Evolutionary conservation across 306 rosid genomes (phyloP).

Genomic region (Dicorynia guianensis): DNA sequence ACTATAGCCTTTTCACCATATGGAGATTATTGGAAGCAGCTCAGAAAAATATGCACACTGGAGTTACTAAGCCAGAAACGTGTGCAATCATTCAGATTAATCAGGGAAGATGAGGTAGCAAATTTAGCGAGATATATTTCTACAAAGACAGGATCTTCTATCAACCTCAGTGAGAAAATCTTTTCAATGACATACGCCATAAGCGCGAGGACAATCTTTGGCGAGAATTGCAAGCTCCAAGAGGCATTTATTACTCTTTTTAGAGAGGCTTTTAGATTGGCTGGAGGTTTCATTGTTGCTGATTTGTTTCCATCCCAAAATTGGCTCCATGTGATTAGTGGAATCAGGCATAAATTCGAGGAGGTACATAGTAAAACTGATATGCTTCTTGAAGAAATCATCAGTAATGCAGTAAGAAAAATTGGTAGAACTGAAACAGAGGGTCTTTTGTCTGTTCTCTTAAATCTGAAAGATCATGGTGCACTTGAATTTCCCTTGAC

Average conservation of each 20-base stretch:
- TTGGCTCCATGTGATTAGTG: neutral
- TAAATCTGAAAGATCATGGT: neutral
- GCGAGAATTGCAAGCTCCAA: conserved; percentile 31
- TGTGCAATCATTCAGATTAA: conserved; percentile 18
- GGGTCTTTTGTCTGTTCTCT: neutral
- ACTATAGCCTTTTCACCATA: conserved; percentile 35
- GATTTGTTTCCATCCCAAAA: conserved; percentile 11
- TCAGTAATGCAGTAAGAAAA: neutral
- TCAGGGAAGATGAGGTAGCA: conserved; percentile 33
- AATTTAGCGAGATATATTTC: conserved; percentile 15
- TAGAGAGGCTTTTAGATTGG: neutral
- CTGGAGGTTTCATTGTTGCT: neutral
- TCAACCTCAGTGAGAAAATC: conserved; percentile 24
- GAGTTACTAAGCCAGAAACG: conserved; percentile 41
- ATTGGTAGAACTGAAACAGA: neutral
- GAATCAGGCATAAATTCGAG: neutral
- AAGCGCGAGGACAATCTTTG: conserved; percentile 28
- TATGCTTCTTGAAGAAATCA: conserved; percentile 1
- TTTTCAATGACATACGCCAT: neutral
- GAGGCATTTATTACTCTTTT: neutral
- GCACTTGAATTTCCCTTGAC: conserved; percentile 16
- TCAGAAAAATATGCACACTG: conserved; percentile 42
- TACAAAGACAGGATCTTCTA: neutral
- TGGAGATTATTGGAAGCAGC: conserved; percentile 39
- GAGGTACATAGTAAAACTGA: neutral